Base-by-base conservation (phyloP, 2,329 filamentous ascomycete species). In the Rutstroemia sp. region DNA sequence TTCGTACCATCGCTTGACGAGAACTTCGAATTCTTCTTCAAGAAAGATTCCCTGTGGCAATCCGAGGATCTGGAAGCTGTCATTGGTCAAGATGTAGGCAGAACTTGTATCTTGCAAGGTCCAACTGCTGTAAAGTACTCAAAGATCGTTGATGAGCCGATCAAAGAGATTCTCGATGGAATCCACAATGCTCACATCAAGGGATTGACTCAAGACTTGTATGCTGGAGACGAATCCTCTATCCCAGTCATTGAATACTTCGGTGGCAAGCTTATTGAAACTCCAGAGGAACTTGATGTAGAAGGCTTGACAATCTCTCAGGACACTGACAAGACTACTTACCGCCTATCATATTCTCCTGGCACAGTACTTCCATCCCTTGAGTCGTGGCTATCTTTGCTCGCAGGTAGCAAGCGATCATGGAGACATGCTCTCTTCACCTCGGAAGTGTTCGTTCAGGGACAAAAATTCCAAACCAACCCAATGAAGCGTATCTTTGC, bases 41-140 rank as follows among this genome's bases (percentile, higher is more conserved):
- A 99, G 84, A 99, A 99, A 78, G 94, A 99, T 72, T 99, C 94
- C 1, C 81, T 99, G 7, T 99, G 94, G 94, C 94, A 99, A 75
- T 97, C 94, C 1, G 94, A 99, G 74, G 94, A 99, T 68, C 79
- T 99, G 10, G 92, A 95, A 68, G 94, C 94, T 54, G 92, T 99
- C 57, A 92, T 96, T 59, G 92, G 81, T 64, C 94, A 97, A 73
- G 95, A 99, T 70, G 94, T 99, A 58, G 92, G 90, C 61, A 84
- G 95, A 69, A 96, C 92, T 46, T 96, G 92, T 76, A 96, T 99
- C 69, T 78, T 99, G 39, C 94, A 99, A 72, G 95, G 94, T 17
- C 94, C 94, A 5, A 91, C 92, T 75, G 88, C 94, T 55, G 94
- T 83, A 67, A 92, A 87, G 73, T 97, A 91, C 75, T 95, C 92